Conservation (phyloP, 306 rosid genomes). For the Sesbania bispinosa region DNA sequence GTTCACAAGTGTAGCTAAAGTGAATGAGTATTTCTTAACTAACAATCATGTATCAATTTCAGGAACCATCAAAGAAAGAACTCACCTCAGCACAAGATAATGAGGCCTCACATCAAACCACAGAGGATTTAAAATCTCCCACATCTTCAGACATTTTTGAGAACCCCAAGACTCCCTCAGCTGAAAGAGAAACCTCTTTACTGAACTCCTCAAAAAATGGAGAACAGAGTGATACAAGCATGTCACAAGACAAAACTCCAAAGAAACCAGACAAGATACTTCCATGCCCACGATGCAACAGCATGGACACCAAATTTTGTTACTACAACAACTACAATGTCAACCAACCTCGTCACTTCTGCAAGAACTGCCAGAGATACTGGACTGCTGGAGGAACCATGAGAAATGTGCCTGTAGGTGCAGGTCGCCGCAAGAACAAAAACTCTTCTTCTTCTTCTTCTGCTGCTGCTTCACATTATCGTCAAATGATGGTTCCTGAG, state of each 20-base stretch:
- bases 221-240: constrained; percentile 49
- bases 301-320: constrained; percentile 89
- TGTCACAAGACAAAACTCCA: constrained; percentile 45
- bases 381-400: constrained; percentile 95
- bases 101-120: constrained; percentile 35
- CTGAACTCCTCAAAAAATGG: constrained; percentile 43
- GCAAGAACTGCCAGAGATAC: constrained; percentile 89
- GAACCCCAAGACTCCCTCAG: constrained; percentile 46
- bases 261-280: constrained; percentile 76
- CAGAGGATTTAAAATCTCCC: constrained; percentile 39
- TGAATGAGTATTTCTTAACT: not conserved
- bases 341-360: constrained; percentile 87
- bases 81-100: constrained; percentile 34
- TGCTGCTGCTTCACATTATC: constrained; percentile 29
- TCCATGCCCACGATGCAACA: constrained; percentile 83
- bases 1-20: not conserved
- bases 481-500: constrained; percentile 47
- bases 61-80: constrained; percentile 56
- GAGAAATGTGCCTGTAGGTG: constrained; percentile 79
- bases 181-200: constrained; percentile 44
- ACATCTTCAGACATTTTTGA: constrained; percentile 43
- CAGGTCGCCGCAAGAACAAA: constrained; percentile 91
- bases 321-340: constrained; percentile 86
- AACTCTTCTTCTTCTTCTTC: constrained; percentile 18
- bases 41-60: constrained; percentile 5